Base-by-base conservation (phyloP, 208 protist species). In the Tritrichomonas musculus region DNA sequence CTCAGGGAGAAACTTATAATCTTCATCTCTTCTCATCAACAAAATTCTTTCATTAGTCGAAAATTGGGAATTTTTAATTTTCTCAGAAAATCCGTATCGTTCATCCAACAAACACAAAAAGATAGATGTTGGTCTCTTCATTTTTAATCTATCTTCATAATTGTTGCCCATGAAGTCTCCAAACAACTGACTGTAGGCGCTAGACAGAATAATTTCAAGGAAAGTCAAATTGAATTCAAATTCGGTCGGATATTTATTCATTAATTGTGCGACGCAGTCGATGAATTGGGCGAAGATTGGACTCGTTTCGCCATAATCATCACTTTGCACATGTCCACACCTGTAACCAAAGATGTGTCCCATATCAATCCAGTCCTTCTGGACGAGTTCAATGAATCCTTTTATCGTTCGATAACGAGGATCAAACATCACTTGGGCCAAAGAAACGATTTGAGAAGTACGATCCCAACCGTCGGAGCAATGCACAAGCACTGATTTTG, bases 381-480 rank as follows among this genome's bases (percentile, higher is more conserved):
- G 96, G 50, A 99, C 95, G 13, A 99, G 93, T 0, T 96, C 93
- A 4, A 93, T 27, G 93, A 98, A 97, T 41, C 97, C 97, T 39
- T 94, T 60, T 27, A 97, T 93, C 9, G 96, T 97, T 49, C 97
- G 94, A 94, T 97, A 99, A 95, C 96, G 97, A 9, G 97, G 96
- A 94, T 99, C 98, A 1, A 98, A 92, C 22, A 98, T 93, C 39
- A 99, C 27, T 94, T 97, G 94, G 13, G 96, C 82, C 0, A 99
- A 93, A 0, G 96, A 94, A 41, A 92, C 94, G 9, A 98, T 75
- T 94, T 98, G 97, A n/a, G 97, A 73, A 2, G 98, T 99, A 60
- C 98, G 84, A 94, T 99, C 98, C 98, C 98, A 98, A 0, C 98
- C 98, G 94, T 99, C 98, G 41, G 96, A 94, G 80, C 96, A 96